Percentiles rank a stretch among this genome's conserved stretches.
Evolutionary conservation across 2,329 filamentous ascomycete species (phyloP).

Genomic region (Neocatenulostroma microsporum): DNA sequence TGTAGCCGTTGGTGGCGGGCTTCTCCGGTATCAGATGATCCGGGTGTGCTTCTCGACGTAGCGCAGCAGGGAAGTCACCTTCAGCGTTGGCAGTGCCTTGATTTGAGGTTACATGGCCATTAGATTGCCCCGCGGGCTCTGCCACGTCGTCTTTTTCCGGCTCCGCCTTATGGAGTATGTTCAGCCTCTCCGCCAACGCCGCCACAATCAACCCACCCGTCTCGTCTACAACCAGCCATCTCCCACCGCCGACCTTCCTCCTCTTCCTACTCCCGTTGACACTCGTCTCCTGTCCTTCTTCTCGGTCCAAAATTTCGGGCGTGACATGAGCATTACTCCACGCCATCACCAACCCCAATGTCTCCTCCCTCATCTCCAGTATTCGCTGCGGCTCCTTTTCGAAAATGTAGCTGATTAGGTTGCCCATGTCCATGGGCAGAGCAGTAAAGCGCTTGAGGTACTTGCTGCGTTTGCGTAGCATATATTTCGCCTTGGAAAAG

Average conservation of each 20-base stretch:
- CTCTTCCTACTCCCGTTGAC: slow-evolving; percentile 22
- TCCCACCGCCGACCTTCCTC: slow-evolving; percentile 42
- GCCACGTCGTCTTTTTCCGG: slow-evolving; percentile 14
- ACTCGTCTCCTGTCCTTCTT: slow-evolving; percentile 13
- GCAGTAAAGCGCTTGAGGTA: slow-evolving; percentile 84
- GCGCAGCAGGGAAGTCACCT: too few relatives aligned
- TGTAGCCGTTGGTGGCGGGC: background rate
- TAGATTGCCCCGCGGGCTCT: slow-evolving; percentile 20
- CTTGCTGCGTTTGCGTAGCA: slow-evolving; percentile 86
- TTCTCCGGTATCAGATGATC: too few relatives aligned
- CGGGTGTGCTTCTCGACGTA: too few relatives aligned
- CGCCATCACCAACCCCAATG: slow-evolving; percentile 70
- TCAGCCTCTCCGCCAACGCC: slow-evolving; percentile 82
- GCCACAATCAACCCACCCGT: slow-evolving; percentile 76
- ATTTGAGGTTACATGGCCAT: too few relatives aligned
- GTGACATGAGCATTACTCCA: slow-evolving; percentile 84
- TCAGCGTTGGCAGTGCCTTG: too few relatives aligned
- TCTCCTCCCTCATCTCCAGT: slow-evolving; percentile 79
- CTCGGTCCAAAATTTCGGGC: too few relatives aligned
- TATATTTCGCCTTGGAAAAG: slow-evolving; percentile 93
- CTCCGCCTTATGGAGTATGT: slow-evolving; percentile 48
- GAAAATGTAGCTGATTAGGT: slow-evolving; percentile 66
- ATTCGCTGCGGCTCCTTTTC: slow-evolving; percentile 75
- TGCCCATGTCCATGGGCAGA: slow-evolving; percentile 70
- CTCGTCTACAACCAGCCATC: slow-evolving; percentile 81